Evolutionary conservation across 192 early-diverging fungal species (phyloP).

Genomic region (Obelidium mucronatum): DNA sequence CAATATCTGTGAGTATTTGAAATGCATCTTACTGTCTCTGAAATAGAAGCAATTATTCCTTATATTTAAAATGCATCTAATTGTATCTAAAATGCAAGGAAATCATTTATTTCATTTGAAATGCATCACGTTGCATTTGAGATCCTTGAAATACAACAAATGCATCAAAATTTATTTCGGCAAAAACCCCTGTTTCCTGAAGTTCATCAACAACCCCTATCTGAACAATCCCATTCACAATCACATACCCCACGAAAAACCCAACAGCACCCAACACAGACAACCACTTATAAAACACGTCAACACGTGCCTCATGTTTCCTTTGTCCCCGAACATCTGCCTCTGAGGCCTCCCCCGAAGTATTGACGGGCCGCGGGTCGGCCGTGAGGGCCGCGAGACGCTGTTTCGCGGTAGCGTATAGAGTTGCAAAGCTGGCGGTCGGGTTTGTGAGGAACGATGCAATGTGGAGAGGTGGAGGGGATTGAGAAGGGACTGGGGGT

Average conservation of each 20-base stretch:
- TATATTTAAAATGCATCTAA: too few relatives aligned
- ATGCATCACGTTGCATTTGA: too few relatives aligned
- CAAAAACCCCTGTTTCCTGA: too few relatives aligned
- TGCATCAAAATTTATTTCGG: too few relatives aligned
- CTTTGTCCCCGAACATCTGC: constrained; percentile 3
- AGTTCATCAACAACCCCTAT: constrained; percentile 54
- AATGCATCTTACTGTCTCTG: too few relatives aligned
- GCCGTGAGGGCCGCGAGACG: neutral
- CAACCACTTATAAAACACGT: constrained; percentile 35
- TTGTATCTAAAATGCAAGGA: too few relatives aligned
- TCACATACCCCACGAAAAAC: constrained; percentile 61
- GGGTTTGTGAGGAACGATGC: constrained; percentile 40
- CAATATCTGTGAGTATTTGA: too few relatives aligned
- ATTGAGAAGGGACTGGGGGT: constrained; percentile 43
- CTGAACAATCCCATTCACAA: constrained; percentile 67
- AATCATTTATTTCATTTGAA: too few relatives aligned
- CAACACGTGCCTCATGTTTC: constrained; percentile 29
- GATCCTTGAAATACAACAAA: too few relatives aligned
- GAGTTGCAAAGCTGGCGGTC: constrained; percentile 50
- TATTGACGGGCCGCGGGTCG: constrained; percentile 50
- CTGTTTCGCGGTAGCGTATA: neutral
- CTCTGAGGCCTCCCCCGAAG: constrained; percentile 42
- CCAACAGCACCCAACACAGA: constrained; percentile 48
- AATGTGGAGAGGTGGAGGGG: constrained; percentile 32
- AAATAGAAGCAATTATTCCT: too few relatives aligned